Conservation (phyloP, 352 stramenopile species). For the Elongisporangium prolatum region DNA sequence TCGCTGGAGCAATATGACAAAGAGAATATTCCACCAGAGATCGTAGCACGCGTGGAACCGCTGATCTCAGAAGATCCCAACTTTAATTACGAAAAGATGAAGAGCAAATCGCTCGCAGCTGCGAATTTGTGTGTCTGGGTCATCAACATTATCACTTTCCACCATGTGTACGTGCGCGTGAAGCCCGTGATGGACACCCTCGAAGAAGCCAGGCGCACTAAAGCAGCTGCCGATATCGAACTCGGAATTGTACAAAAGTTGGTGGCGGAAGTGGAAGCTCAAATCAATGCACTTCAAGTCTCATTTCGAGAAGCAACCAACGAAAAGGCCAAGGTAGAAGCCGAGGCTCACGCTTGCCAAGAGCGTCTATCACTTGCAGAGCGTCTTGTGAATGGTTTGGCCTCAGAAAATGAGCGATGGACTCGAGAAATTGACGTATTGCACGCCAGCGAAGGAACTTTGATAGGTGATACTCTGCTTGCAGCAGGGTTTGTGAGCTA, state of each 20-base stretch:
- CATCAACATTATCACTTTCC: slow-evolving; percentile 91
- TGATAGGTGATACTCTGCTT: slow-evolving; percentile 88
- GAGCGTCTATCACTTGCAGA: slow-evolving; percentile 85
- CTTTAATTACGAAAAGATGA: slow-evolving; percentile 94
- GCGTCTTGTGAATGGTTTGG: slow-evolving; percentile 83
- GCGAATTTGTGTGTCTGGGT: slow-evolving; percentile 93
- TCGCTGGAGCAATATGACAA: slow-evolving; percentile 89
- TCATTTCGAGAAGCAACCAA: slow-evolving; percentile 87
- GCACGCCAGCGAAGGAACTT: slow-evolving; percentile 52
- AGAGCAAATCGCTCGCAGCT: slow-evolving; percentile 87
- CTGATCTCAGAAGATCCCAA: slow-evolving; percentile 86
- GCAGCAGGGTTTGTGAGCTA: slow-evolving; percentile 90
- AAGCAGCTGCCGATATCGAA: slow-evolving; percentile 76
- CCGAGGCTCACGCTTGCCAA: slow-evolving; percentile 81
- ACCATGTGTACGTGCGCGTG: slow-evolving; percentile 92
- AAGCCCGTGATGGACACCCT: slow-evolving; percentile 93
- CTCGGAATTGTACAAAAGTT: slow-evolving; percentile 79
- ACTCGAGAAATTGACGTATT: slow-evolving; percentile 84
- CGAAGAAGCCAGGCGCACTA: slow-evolving; percentile 70
- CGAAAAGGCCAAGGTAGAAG: slow-evolving; percentile 89
- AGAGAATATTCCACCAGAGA: slow-evolving; percentile 87
- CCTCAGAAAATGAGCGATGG: slow-evolving; percentile 89
- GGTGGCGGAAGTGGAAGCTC: slow-evolving; percentile 76
- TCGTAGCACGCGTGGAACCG: slow-evolving; percentile 81
- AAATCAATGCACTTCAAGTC: slow-evolving; percentile 70